phyloP scores from a whole-genome alignment of 495 filamentous ascomycete genomes.

The Penicillium macrosclerotiorum region DNA sequence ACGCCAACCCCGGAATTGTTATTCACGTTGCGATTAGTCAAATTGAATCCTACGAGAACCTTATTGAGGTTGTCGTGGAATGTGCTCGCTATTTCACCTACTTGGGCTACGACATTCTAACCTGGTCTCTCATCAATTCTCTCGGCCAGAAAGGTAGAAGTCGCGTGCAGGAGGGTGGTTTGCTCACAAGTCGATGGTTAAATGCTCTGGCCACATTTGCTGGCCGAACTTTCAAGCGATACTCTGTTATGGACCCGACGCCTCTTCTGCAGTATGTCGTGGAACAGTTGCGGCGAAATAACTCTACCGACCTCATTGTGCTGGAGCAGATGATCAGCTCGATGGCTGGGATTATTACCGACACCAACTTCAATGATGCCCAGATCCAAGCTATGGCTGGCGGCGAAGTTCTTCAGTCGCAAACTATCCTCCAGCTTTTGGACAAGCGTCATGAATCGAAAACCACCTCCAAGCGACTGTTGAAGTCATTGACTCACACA shows the following conservation, averaged over 20 bases:
- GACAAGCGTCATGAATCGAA: conserved; percentile 73
- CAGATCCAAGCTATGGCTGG: conserved; percentile 86
- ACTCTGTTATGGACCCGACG: conserved; percentile 75
- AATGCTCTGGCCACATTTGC: conserved; percentile 80
- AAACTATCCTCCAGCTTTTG: conserved; percentile 71
- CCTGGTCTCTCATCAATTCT: conserved; percentile 80
- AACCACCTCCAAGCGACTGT: conserved; percentile 68
- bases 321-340: conserved; percentile 82
- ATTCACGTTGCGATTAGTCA: conserved; percentile 82
- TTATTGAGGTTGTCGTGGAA: conserved; percentile 89
- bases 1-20: conserved; percentile 84
- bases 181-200: conserved; percentile 88
- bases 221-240: conserved; percentile 79
- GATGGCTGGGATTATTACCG: conserved; percentile 89
- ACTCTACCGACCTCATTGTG: conserved; percentile 82
- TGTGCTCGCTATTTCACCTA: conserved; percentile 91
- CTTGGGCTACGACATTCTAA: conserved; percentile 87
- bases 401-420: conserved; percentile 72
- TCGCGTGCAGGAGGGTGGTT: conserved; percentile 76
- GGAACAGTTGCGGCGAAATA: conserved; percentile 73
- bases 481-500: conserved; percentile 71
- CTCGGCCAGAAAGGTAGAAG: conserved; percentile 72
- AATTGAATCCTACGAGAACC: conserved; percentile 87
- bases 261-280: conserved; percentile 89
- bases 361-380: conserved; percentile 78